Percentiles rank a stretch among this genome's conserved stretches.
Evolutionary conservation across 2,329 filamentous ascomycete genomes (phyloP).

Genomic region (Colletotrichum graminicola): DNA sequence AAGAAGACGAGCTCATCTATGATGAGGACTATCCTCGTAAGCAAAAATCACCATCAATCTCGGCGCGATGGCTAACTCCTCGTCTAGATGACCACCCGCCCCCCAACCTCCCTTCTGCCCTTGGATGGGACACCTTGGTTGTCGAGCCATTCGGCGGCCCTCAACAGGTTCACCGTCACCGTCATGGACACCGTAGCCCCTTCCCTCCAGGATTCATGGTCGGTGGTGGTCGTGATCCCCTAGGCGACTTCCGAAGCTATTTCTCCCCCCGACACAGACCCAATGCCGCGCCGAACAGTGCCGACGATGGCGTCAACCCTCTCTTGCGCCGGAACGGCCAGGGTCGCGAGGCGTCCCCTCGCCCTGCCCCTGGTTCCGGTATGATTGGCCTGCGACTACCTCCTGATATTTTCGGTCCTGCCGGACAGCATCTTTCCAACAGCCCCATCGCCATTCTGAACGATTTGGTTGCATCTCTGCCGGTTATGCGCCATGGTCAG

Average conservation of each 20-base stretch:
- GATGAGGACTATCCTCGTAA: conserved; percentile 71
- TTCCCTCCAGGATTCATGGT: conserved; percentile 71
- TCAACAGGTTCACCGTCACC: conserved; percentile 64
- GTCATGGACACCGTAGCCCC: conserved; percentile 67
- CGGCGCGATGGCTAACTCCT: neutral
- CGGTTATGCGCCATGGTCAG: conserved; percentile 61
- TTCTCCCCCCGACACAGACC: conserved; percentile 66
- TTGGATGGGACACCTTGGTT: conserved; percentile 70
- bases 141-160: conserved; percentile 63
- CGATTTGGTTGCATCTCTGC: conserved; percentile 68
- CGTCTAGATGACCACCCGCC: conserved; percentile 58
- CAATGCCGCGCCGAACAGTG: conserved; percentile 65
- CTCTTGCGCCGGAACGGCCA: conserved; percentile 76
- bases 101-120: conserved; percentile 58
- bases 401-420: conserved; percentile 57
- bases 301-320: conserved; percentile 89
- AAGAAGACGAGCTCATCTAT: conserved; percentile 75
- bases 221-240: conserved; percentile 64
- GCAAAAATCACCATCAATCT: conserved; percentile 40
- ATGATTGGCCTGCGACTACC: conserved; percentile 67
- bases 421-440: conserved; percentile 55
- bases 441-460: conserved; percentile 68
- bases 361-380: conserved; percentile 61
- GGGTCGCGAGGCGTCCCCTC: conserved; percentile 61
- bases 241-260: conserved; percentile 64